Base-by-base conservation (phyloP, 2,329 filamentous ascomycete species). In the Dactylonectria macrodidyma region DNA sequence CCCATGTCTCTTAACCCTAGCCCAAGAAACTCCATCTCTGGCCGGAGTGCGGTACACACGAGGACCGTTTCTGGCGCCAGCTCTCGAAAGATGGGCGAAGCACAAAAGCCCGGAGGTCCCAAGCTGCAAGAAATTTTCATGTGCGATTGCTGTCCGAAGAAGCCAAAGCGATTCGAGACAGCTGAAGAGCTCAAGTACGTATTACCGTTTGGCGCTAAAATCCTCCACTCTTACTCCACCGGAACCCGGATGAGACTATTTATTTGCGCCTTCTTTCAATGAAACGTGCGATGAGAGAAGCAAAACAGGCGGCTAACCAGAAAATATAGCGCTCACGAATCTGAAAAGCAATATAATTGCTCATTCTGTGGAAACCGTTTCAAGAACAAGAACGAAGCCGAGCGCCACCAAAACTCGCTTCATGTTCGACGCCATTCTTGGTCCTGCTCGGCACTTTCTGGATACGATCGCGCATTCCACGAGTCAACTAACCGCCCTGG, bases 381-480 rank as follows among this genome's bases (percentile, higher is more conserved):
- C 86, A 98, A 98, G 83, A 98, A 98, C 84, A 98, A 98, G 83
- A 98, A 98, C 76, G 96, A 98, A 83, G 95, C 95, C 2, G 95
- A 98, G 81, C 90, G 96, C 36, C 95, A 98, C 79, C 95, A 97
- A 78, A 98, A 98, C 77, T 97, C 95, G 14, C 89, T 98, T 11
- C 95, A 98, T 80, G 88, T 98, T 9, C 91, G 95, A 38, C 91
- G 93, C 26, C 95, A 98, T 82, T 98, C 95, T 56, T 99, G 96
- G 96, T 98, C 95, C 11, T 99, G 96, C 81, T 95, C 95, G 36
- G 94, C 95, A 1, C 89, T 99, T 30, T 89, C 89, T 11, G 87
- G 90, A 67, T 94, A 90, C 76, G 90, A 94, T 76, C 91, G 93
- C 16, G 95, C 94, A 2, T 99, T 97, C 79, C 95, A 98, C 80